Evolutionary conservation across 345 rosid genomes (phyloP).

Genomic region (Camelina neglecta): DNA sequence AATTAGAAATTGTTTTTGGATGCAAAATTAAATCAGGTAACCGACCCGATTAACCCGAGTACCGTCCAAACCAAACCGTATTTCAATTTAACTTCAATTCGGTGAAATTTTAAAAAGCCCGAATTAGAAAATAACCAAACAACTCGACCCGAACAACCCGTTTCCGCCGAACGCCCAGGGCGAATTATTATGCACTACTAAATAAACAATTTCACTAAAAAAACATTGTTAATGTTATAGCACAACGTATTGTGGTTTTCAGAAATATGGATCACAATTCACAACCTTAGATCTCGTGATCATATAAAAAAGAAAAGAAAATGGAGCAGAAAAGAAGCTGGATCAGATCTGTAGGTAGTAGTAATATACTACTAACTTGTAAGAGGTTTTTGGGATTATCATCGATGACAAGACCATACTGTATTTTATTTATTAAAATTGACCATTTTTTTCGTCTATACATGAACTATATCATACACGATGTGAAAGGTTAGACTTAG

Average conservation of each 20-base stretch:
- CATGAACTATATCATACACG: conserved; percentile 27
- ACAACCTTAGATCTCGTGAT: conserved; percentile 32
- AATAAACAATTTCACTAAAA: not conserved
- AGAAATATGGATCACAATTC: not conserved
- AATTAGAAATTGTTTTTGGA: no score
- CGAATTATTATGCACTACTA: not conserved
- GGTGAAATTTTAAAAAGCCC: no score
- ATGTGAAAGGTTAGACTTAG: conserved; percentile 43
- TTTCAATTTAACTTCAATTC: no score
- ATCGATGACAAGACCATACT: conserved; percentile 28
- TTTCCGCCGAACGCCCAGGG: no score
- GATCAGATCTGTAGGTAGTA: conserved; percentile 32
- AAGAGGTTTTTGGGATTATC: conserved; percentile 25
- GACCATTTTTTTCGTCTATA: conserved; percentile 35
- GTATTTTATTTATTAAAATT: conserved; percentile 12
- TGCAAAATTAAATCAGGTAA: no score
- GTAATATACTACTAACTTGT: conserved; percentile 2
- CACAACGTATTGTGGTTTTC: not conserved
- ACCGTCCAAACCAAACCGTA: no score
- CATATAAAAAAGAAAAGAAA: not conserved
- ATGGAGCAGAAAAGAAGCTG: conserved; percentile 27
- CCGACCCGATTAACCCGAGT: no score
- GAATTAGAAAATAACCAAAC: no score
- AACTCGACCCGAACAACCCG: no score
- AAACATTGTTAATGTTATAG: conserved; percentile 4